Conservation (phyloP, 2,329 filamentous ascomycete species). For the Trichophyton mentagrophytes region DNA sequence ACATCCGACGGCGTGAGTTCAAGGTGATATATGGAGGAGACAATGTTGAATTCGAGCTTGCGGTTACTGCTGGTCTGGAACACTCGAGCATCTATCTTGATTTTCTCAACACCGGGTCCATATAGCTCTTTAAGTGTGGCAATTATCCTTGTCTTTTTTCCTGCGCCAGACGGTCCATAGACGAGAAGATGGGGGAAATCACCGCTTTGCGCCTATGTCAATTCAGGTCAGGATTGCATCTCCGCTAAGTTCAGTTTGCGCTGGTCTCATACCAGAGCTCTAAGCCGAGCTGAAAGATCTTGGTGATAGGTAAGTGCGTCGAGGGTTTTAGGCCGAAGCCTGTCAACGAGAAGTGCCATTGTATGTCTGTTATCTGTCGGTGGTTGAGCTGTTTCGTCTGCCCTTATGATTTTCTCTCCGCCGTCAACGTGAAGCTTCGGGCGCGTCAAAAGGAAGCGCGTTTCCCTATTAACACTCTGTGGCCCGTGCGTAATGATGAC, state of each 20-base stretch:
- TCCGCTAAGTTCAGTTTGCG: background rate
- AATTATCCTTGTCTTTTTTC: constrained; percentile 94
- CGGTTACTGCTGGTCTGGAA: constrained; percentile 93
- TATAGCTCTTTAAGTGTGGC: constrained; percentile 92
- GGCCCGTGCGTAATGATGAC: background rate
- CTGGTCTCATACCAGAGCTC: constrained; percentile 56
- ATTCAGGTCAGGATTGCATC: constrained; percentile 8
- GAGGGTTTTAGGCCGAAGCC: constrained; percentile 42
- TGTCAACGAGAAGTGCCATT: constrained; percentile 55
- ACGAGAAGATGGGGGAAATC: constrained; percentile 97
- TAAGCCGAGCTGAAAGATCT: constrained; percentile 74
- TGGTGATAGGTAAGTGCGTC: constrained; percentile 67
- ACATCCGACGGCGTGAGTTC: constrained; percentile 97
- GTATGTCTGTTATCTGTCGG: background rate
- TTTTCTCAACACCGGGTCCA: constrained; percentile 95
- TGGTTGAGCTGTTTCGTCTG: background rate
- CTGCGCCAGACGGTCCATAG: constrained; percentile 89
- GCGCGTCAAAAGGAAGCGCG: constrained; percentile 22
- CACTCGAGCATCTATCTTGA: constrained; percentile 94
- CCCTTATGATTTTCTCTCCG: background rate
- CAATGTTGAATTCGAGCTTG: constrained; percentile 98
- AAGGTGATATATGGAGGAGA: constrained; percentile 91
- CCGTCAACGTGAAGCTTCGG: constrained; percentile 4
- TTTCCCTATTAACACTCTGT: background rate
- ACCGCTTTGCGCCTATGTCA: constrained; percentile 70